Evolutionary conservation across 2,329 filamentous ascomycete species (phyloP), one percentile per base, ranked within the genome.

Genomic region (Tolypocladium album): DNA sequence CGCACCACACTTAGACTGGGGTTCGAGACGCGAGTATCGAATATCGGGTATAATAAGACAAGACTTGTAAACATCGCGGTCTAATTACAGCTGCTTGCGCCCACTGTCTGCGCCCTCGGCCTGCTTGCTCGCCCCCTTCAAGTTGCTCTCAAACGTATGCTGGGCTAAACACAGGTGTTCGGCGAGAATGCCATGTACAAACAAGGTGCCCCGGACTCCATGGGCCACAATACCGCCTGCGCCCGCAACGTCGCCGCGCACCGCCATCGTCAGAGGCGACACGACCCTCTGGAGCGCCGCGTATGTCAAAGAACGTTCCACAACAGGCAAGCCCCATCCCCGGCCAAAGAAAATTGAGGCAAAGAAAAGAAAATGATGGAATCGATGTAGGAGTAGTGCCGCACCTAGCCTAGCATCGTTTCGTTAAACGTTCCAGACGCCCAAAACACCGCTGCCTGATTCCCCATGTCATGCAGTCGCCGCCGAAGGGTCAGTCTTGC

Each of bases 171-270:
- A 60, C 66, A 60, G 61, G 63, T 64, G 58, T 61, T 64, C 62
- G 67, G 68, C 69, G 68, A 67, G 68, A 69, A 71, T 74, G 72
- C 69, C 68, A 69, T 68, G 65, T 73, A 68, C 67, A 72, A 67
- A 70, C 67, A 64, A 63, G 66, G 34, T 61, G 65, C 56, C 61
- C 63, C 59, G 47, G 56, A 57, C 60, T 64, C 64, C 59, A 60
- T 47, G 57, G 34, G 55, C 45, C 42, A 61, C 59, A 45, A 60
- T 42, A 55, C 43, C 38, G 45, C 45, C 50, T 13, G 17, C 45
- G 39, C 55, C 60, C 53, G 56, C 56, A 55, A 59, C 31, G 17
- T 34, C 50, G 31, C 50, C 50, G 9, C 31, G 50, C 50, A 36
- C 50, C 20, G 31, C 50, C 50, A 36, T n/a, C 50, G 20, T 20